Conservation (phyloP, 805 yeast genomes). For the Wickerhamomyces bisporus region DNA sequence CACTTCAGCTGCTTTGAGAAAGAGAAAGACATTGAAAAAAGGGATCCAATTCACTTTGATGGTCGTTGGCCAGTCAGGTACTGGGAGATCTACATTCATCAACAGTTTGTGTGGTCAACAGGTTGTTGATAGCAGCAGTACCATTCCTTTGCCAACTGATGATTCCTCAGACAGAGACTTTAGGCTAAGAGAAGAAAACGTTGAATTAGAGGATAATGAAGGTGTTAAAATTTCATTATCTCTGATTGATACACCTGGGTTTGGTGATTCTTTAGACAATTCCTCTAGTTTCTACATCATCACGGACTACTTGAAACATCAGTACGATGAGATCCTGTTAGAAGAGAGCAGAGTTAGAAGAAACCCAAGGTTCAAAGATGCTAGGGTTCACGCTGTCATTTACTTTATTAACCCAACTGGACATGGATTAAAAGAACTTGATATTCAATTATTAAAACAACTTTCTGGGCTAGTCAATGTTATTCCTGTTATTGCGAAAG, state of each 20-base stretch:
- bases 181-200: conserved; percentile 69
- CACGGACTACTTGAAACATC: conserved; percentile 76
- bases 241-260: conserved; percentile 79
- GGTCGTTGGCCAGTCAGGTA: conserved; percentile 84
- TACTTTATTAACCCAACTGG: conserved; percentile 83
- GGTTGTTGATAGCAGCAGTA: conserved; percentile 68
- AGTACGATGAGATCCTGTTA: conserved; percentile 74
- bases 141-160: conserved; percentile 51
- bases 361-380: conserved; percentile 81
- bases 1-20: conserved; percentile 55
- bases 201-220: conserved; percentile 82
- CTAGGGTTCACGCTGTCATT: conserved; percentile 71
- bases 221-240: conserved; percentile 76
- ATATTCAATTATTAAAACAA: conserved; percentile 71
- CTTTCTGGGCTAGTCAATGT: conserved; percentile 78
- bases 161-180: conserved; percentile 43
- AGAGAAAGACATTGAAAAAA: conserved; percentile 76
- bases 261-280: conserved; percentile 71
- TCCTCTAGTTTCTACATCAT: conserved; percentile 60
- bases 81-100: conserved; percentile 89
- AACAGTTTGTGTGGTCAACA: conserved; percentile 87
- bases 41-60: conserved; percentile 80
- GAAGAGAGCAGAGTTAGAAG: conserved; percentile 80
- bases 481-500: conserved; percentile 80
- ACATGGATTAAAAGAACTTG: conserved; percentile 73